Evolutionary conservation across 176 grass and related monocot genomes (phyloP), one percentile per base, ranked within the genome.

Genomic region (Tillandsia leiboldiana): DNA sequence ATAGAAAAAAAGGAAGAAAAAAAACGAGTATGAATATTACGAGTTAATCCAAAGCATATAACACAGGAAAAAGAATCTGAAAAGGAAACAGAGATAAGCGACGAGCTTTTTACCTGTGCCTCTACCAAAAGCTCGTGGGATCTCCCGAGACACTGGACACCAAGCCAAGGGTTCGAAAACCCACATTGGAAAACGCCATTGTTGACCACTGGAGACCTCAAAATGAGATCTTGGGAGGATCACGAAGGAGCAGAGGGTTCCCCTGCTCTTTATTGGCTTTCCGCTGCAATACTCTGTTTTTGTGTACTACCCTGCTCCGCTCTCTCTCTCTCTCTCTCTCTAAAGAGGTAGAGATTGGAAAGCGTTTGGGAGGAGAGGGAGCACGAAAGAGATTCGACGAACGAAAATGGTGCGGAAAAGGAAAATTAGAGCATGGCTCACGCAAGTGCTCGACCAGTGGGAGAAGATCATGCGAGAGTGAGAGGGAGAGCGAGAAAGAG

Each of bases 341-440:
- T 42, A 42, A 42, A 42, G 4, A 42, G 33, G 33, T 42, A 7
- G 33, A 42, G 33, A 42, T 7, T 7, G 33, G 82, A 75, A 67
- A 84, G 65, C 72, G 65, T 3, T 68, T 13, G 11, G 15, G 61
- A 49, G 6, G 5, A 49, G 13, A 47, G 10, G 26, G 56, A 1
- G 51, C 3, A 42, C 33, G 4, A 42, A 42, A 51, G 66, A 78
- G 79, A 86, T 71, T 74, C 65, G 50, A 71, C 71, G 33, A 42
- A 12, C 14, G 13, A 57, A 57, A 17, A 57, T 2, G n/a, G 14
- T 57, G 53, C 15, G 11, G 12, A 18, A 14, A 10, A 14, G 64
- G 66, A 66, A 76, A 51, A 79, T 52, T 51, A 70, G 73, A 70
- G 57, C 47, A 77, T 15, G 14, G 64, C 69, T 69, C 70, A 77